These are phyloP conservation scores for Eleusine indica DNA, from an alignment of 176 grass and related monocot genomes.

Conservation along the genomic window DNA sequence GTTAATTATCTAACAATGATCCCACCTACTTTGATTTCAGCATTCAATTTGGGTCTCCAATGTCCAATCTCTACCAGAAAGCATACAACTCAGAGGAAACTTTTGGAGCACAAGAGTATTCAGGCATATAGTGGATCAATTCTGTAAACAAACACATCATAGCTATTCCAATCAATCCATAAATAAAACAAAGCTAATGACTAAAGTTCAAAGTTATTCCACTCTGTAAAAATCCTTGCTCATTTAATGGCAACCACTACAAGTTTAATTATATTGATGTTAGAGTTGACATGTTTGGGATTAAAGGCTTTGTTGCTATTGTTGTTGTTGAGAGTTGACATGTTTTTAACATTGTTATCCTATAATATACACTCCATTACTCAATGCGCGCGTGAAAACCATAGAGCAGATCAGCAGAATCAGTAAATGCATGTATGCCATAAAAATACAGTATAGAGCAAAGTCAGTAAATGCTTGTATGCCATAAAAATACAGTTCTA, in stretches of 20 bases:
- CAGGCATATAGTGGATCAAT: not conserved
- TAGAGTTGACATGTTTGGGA: not conserved
- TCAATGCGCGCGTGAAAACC: too few relatives aligned
- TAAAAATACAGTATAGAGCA: too few relatives aligned
- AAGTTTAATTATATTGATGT: too few relatives aligned
- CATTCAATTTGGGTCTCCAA: not conserved
- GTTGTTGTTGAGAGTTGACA: not conserved
- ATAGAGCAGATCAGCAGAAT: too few relatives aligned
- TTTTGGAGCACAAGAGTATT: not conserved
- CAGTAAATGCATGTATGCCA: too few relatives aligned
- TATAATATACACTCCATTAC: not conserved
- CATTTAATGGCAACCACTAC: too few relatives aligned
- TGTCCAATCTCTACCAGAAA: not conserved
- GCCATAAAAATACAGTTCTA: too few relatives aligned
- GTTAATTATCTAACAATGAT: not conserved
- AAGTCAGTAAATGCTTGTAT: too few relatives aligned
- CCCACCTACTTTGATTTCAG: not conserved
- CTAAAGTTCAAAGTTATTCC: not conserved
- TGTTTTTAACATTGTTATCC: not conserved
- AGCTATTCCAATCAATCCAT: not conserved
- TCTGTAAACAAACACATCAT: not conserved
- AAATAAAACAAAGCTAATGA: not conserved
- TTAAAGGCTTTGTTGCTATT: too few relatives aligned
- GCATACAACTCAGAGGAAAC: not conserved
- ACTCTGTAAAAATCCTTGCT: not conserved